Evolutionary conservation across 2,329 filamentous ascomycete genomes (phyloP).

Genomic region (Curvularia eragrostidis): DNA sequence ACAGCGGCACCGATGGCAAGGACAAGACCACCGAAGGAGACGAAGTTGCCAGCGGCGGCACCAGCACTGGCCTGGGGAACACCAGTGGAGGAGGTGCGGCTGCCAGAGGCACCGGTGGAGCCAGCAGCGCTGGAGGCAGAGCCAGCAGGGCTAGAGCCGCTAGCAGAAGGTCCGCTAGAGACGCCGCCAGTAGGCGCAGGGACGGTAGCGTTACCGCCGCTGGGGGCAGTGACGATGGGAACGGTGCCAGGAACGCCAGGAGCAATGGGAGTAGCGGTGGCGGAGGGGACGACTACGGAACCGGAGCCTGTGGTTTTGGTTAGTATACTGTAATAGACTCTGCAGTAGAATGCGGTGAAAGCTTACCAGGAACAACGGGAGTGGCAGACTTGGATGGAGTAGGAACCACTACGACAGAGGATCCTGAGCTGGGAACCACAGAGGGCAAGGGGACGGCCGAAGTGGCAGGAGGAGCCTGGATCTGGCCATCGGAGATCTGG

Average conservation of each 20-base stretch:
- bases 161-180: constrained; percentile 2
- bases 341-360: neutral
- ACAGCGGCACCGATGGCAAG: constrained; percentile 38
- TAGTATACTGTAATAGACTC: neutral
- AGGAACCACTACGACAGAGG: neutral
- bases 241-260: constrained; percentile 10
- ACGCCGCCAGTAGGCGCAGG: constrained; percentile 10
- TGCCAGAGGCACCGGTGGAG: constrained; percentile 9
- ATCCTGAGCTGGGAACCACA: neutral
- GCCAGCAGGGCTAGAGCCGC: neutral
- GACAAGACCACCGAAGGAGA: constrained; percentile 40
- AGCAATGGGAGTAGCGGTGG: constrained; percentile 2
- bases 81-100: constrained; percentile 15
- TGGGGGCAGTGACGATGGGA: constrained; percentile 20
- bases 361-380: neutral
- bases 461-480: constrained; percentile 43
- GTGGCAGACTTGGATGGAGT: neutral
- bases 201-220: constrained; percentile 19
- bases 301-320: neutral
- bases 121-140: neutral
- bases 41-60: constrained; percentile 36
- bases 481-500: constrained; percentile 50
- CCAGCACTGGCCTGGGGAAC: constrained; percentile 26
- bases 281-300: neutral
- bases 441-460: constrained; percentile 1